phyloP scores from a whole-genome alignment of 1,139 yeast genomes.

The Yamadazyma friedrichii region DNA sequence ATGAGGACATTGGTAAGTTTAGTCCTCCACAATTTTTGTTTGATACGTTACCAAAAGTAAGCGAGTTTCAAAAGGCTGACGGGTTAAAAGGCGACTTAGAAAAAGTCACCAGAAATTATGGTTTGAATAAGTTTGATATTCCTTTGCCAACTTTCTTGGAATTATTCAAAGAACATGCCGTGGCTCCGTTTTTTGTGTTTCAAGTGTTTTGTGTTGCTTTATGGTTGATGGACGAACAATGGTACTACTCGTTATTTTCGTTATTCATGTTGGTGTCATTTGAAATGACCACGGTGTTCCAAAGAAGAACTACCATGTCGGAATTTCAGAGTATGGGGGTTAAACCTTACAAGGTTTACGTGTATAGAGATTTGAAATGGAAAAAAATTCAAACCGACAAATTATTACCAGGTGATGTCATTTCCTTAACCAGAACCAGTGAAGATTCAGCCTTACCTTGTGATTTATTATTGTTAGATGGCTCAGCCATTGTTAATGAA shows the following conservation, averaged over 20 bases:
- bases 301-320: conserved; percentile 89
- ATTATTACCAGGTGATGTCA: conserved; percentile 88
- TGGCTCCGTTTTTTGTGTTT: conserved; percentile 96
- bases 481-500: conserved; percentile 91
- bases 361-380: conserved; percentile 74
- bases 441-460: conserved; percentile 97
- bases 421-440: conserved; percentile 80
- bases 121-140: conserved; percentile 85
- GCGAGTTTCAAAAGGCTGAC: conserved; percentile 54
- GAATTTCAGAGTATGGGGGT: conserved; percentile 98
- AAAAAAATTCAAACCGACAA: conserved; percentile 64
- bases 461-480: conserved; percentile 81
- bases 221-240: conserved; percentile 96
- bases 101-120: conserved; percentile 62
- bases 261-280: conserved; percentile 89
- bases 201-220: conserved; percentile 94
- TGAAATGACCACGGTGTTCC: conserved; percentile 93
- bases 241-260: conserved; percentile 93
- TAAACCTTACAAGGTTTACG: conserved; percentile 81
- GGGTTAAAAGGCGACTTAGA: conserved; percentile 68
- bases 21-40: conserved; percentile 79
- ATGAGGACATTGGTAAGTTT: conserved; percentile 53
- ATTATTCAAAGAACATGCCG: conserved; percentile 94
- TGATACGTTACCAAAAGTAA: conserved; percentile 61
- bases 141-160: conserved; percentile 92